Evolutionary conservation across 2,329 filamentous ascomycete species (phyloP).

Genomic region (Penicillium sp.): DNA sequence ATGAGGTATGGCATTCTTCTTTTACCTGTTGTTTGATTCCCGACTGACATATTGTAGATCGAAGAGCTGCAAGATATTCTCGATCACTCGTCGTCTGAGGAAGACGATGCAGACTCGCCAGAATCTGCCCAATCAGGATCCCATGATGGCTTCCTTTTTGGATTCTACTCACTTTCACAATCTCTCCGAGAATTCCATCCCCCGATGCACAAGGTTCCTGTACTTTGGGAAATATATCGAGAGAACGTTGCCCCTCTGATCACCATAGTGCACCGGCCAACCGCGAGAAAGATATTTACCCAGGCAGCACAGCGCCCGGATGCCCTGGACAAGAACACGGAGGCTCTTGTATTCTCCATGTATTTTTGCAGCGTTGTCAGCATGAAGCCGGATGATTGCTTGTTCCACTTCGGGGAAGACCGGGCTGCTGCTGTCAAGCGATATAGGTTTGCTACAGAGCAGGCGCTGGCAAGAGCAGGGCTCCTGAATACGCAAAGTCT

Average conservation of each 20-base stretch:
- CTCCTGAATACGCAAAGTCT: slow-evolving; percentile 61
- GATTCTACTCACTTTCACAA: slow-evolving; percentile 55
- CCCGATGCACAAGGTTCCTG: slow-evolving; percentile 46
- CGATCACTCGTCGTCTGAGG: slow-evolving; percentile 55
- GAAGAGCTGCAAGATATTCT: slow-evolving; percentile 61
- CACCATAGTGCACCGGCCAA: slow-evolving; percentile 58
- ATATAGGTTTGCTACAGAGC: slow-evolving; percentile 62
- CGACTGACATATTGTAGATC: slow-evolving; percentile 41
- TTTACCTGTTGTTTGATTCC: neutral
- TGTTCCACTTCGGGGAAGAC: slow-evolving; percentile 50
- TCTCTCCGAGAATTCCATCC: slow-evolving; percentile 58
- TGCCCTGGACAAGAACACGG: slow-evolving; percentile 50
- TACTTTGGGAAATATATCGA: slow-evolving; percentile 57
- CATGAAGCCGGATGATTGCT: slow-evolving; percentile 42
- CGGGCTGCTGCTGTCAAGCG: slow-evolving; percentile 49
- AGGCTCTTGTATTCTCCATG: slow-evolving; percentile 59
- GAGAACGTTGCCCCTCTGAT: slow-evolving; percentile 61
- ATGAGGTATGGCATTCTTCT: slow-evolving; percentile 46
- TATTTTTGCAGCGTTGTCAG: slow-evolving; percentile 55
- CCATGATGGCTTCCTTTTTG: slow-evolving; percentile 60
- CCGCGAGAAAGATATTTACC: slow-evolving; percentile 50
- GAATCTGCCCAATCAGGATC: slow-evolving; percentile 41
- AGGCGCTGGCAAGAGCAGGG: slow-evolving; percentile 60
- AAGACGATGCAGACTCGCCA: slow-evolving; percentile 51
- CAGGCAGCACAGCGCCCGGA: slow-evolving; percentile 50